A percentile compares a stretch with the other conserved stretches of the same genome.
phyloP scores from a whole-genome alignment of 768 basidiomycete genomes.

The Tremella mesenterica region DNA sequence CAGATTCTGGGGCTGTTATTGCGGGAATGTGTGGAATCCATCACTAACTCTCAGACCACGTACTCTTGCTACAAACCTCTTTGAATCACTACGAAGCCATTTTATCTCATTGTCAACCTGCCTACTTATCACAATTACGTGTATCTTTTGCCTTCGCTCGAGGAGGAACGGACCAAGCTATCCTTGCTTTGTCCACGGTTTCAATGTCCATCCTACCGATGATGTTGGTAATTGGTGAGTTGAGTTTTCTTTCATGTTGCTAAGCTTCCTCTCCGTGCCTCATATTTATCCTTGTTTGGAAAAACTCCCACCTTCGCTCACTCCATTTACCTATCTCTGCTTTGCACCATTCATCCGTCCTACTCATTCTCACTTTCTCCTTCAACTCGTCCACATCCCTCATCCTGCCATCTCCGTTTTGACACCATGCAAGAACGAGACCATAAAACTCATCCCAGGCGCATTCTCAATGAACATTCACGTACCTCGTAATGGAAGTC shows the following conservation, averaged over 20 bases:
- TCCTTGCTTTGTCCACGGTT: constrained; percentile 61
- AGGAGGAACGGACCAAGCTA: constrained; percentile 56
- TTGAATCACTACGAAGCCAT: constrained; percentile 79
- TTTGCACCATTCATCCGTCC: too few relatives aligned
- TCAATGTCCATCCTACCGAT: constrained; percentile 60
- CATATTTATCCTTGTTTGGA: neutral
- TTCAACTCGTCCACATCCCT: neutral
- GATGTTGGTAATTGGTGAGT: constrained; percentile 49
- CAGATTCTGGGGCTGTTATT: too few relatives aligned
- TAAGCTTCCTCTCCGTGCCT: neutral
- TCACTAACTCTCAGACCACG: constrained; percentile 89
- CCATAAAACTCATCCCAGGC: constrained; percentile 54
- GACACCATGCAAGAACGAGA: neutral
- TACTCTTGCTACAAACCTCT: constrained; percentile 73
- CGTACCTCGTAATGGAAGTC: constrained; percentile 54
- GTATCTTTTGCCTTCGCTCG: constrained; percentile 56
- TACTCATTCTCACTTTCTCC: neutral
- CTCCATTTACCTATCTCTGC: neutral
- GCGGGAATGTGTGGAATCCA: too few relatives aligned
- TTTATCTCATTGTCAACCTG: constrained; percentile 76
- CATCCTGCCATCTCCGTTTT: neutral
- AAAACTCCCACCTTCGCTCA: neutral
- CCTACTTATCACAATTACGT: constrained; percentile 69
- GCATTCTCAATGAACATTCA: constrained; percentile 59
- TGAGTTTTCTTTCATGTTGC: neutral